A percentile compares a stretch with the other conserved stretches of the same genome.
phyloP scores from a whole-genome alignment of 2,329 filamentous ascomycete species.

The Didymella sp. region DNA sequence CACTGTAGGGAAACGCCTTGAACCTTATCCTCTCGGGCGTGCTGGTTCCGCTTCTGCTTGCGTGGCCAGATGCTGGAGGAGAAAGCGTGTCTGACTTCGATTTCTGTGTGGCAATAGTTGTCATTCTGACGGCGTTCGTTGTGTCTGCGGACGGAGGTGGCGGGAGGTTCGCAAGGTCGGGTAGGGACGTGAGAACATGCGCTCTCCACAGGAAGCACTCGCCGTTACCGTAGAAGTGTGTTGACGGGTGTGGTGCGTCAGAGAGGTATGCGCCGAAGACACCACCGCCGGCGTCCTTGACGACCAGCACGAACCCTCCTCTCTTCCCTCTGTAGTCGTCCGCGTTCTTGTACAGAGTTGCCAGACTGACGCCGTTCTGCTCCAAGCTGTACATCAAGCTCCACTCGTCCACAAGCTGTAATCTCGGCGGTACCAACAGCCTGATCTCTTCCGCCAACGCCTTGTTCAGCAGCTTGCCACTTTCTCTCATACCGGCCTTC shows the following conservation, averaged over 20 bases:
- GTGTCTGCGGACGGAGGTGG: slow-evolving; percentile 74
- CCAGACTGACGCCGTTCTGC: slow-evolving; percentile 86
- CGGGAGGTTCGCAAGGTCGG: slow-evolving; percentile 63
- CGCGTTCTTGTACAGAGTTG: slow-evolving; percentile 83
- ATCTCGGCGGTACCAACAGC: slow-evolving; percentile 81
- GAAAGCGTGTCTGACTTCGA: slow-evolving; percentile 34
- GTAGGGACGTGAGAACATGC: slow-evolving; percentile 65
- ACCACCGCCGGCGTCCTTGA: slow-evolving; percentile 77
- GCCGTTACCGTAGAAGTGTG: slow-evolving; percentile 93
- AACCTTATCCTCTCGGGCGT: slow-evolving; percentile 83
- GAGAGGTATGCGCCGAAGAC: slow-evolving; percentile 95
- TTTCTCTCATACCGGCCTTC: slow-evolving; percentile 63
- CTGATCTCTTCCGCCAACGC: slow-evolving; percentile 91
- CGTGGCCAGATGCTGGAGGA: slow-evolving; percentile 37
- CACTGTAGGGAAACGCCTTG: slow-evolving; percentile 96
- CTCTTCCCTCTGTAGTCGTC: slow-evolving; percentile 70
- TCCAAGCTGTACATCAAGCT: slow-evolving; percentile 86
- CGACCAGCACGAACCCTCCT: slow-evolving; percentile 88
- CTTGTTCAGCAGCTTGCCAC: slow-evolving; percentile 71
- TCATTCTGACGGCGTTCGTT: slow-evolving; percentile 66
- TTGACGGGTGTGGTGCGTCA: slow-evolving; percentile 78
- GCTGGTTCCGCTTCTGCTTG: slow-evolving; percentile 56
- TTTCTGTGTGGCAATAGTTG: slow-evolving; percentile 57
- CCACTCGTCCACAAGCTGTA: slow-evolving; percentile 91
- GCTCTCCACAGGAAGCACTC: slow-evolving; percentile 94